Percentiles rank a stretch among this genome's conserved stretches.
These are phyloP conservation scores for Penicillium lividum DNA, from an alignment of 495 filamentous ascomycete genomes.

Conservation along the genomic window DNA sequence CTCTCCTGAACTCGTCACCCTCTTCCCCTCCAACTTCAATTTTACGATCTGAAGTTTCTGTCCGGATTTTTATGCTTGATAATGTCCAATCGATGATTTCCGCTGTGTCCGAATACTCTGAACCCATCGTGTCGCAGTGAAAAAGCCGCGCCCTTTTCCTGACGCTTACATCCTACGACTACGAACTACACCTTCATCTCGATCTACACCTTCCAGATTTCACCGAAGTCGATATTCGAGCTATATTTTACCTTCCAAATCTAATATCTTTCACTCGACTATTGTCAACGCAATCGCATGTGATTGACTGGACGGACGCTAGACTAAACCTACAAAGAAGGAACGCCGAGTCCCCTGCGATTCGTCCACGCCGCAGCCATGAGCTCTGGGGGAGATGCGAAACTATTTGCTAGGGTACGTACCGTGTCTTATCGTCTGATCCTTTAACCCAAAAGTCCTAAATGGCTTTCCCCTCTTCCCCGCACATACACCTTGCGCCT, in stretches of 20 bases:
- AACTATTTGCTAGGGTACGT: slow-evolving; percentile 98
- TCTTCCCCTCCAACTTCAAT: slow-evolving; percentile 6
- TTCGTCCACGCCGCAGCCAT: slow-evolving; percentile 45
- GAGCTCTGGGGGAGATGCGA: slow-evolving; percentile 91
- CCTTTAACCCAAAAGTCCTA: slow-evolving; percentile 11
- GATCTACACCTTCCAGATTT: background rate
- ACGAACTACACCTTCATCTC: slow-evolving; percentile 5
- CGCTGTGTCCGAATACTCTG: slow-evolving; percentile 18
- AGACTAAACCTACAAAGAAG: slow-evolving; percentile 12
- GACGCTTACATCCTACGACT: background rate
- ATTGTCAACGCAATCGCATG: slow-evolving; percentile 11
- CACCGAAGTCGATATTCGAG: background rate
- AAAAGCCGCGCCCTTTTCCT: slow-evolving; percentile 24
- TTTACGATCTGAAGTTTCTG: background rate
- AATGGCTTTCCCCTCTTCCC: slow-evolving; percentile 23
- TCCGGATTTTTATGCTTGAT: slow-evolving; percentile 5
- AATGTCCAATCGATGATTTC: slow-evolving; percentile 24
- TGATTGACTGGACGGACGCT: slow-evolving; percentile 18
- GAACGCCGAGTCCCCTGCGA: slow-evolving; percentile 12
- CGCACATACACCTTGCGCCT: slow-evolving; percentile 16
- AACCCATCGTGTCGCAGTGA: slow-evolving; percentile 22
- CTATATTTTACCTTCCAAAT: background rate
- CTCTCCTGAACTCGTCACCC: slow-evolving; percentile 10
- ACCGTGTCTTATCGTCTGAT: slow-evolving; percentile 16
- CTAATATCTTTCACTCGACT: background rate